Evolutionary conservation across 1,139 yeast species (phyloP), one percentile per base, ranked within the genome.

Genomic region (Nakaseomyces sp.): DNA sequence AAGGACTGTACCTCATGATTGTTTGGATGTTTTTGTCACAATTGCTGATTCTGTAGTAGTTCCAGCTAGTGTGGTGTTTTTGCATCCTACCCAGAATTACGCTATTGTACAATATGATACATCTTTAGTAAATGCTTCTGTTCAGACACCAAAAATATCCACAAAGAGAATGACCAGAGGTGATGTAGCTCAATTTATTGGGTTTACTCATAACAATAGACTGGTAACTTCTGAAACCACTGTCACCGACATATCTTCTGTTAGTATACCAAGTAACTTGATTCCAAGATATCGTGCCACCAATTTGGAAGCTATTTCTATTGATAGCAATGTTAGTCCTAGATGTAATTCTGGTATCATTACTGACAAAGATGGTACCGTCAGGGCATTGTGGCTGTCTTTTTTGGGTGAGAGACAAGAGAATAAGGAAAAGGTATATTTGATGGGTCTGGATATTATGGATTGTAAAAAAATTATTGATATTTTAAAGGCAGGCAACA

Each of bases 31-130:
- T 18, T 72, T 78, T 43, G 73, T 89, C 22, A 79, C 89, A 3
- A 78, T 89, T 59, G 95, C 96, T 4, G 96, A 88, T 52, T 81
- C 95, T 1, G 76, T 86, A 17, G 79, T 82, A 52, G 74, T 88
- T 17, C 88, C 94, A 0, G 96, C 83, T 0, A 72, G 78, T 49
- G 91, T 87, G 22, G 81, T 80, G 22, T 88, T 87, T 56, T 69
- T 87, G 56, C 96, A 89, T 58, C 96, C 97, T 26, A 78, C 85
- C 43, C 87, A 83, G 56, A 88, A 88, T 56, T 87, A 84, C 63
- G 89, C 94, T 1, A 77, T 89, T 44, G 71, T 88, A 29, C 77
- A 85, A 60, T 89, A 86, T 60, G 95, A 89, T 59, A 91, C 96
- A 9, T 58, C 69, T 2, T 67, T 84, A 45, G 86, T 88, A 22